Percentiles rank a stretch among this genome's conserved stretches.
Evolutionary conservation across 495 filamentous ascomycete species (phyloP).

Genomic region (Barbatosphaeria neglecta): DNA sequence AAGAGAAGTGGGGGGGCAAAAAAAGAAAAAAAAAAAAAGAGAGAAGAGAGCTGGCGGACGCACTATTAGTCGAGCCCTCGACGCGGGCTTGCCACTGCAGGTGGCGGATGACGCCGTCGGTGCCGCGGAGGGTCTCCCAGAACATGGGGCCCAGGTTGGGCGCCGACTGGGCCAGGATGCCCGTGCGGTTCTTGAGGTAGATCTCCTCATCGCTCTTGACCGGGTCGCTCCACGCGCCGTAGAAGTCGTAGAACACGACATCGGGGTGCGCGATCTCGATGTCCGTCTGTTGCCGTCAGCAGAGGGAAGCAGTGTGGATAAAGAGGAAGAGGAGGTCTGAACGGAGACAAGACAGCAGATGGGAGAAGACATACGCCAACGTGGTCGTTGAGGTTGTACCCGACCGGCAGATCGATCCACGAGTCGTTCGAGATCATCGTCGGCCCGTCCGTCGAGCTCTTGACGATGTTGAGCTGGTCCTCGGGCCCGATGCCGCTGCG

Average conservation of each 20-base stretch:
- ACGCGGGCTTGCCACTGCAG: slow-evolving; percentile 56
- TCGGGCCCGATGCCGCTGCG: slow-evolving; percentile 51
- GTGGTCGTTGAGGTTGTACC: slow-evolving; percentile 62
- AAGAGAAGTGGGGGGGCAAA: too few species aligned
- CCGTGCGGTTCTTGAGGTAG: slow-evolving; percentile 38
- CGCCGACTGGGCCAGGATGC: slow-evolving; percentile 57
- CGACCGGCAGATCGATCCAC: slow-evolving; percentile 68
- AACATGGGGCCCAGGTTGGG: slow-evolving; percentile 54
- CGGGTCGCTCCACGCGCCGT: slow-evolving; percentile 41
- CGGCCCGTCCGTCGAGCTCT: slow-evolving; percentile 36
- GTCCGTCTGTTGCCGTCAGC: slow-evolving; percentile 34
- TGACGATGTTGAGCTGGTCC: slow-evolving; percentile 48
- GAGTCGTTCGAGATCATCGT: slow-evolving; percentile 33
- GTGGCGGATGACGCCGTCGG: slow-evolving; percentile 52
- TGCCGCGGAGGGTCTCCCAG: slow-evolving; percentile 45
- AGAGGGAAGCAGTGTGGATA: slow-evolving; percentile 1
- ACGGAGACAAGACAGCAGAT: too few species aligned
- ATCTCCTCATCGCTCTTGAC: slow-evolving; percentile 17
- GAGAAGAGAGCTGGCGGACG: too few species aligned
- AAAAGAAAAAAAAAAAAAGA: too few species aligned
- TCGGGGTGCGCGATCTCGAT: slow-evolving; percentile 49
- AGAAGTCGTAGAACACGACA: slow-evolving; percentile 55
- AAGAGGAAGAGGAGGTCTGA: background rate
- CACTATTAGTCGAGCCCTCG: slow-evolving; percentile 28
- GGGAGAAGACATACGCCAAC: slow-evolving; percentile 43